A percentile compares a stretch with the other conserved stretches of the same genome.
Conservation (phyloP, 116 monocot genomes). For the Phalaenopsis hybrid region DNA sequence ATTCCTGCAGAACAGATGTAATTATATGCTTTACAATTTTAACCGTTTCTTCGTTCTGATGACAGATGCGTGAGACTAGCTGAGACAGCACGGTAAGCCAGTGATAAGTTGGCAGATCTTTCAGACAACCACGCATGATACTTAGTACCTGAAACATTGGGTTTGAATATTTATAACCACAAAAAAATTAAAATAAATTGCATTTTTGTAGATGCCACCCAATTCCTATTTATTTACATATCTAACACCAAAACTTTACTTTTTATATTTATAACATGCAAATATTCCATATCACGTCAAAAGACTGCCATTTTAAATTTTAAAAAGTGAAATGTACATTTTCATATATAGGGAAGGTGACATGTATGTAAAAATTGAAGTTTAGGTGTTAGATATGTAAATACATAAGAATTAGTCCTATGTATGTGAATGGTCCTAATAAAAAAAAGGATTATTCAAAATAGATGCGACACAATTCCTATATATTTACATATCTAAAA, state of each 20-base stretch:
- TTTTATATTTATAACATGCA: too few species aligned
- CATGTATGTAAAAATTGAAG: too few species aligned
- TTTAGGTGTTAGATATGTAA: too few species aligned
- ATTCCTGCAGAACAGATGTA: conserved; percentile 79
- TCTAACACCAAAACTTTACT: too few species aligned
- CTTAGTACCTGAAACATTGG: conserved; percentile 56
- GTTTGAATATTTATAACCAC: conserved; percentile 2
- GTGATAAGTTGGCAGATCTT: conserved; percentile 95
- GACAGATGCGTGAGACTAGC: conserved; percentile 89
- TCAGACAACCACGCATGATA: conserved; percentile 83
- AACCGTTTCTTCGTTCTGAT: conserved; percentile 85
- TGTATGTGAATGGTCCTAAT: neutral
- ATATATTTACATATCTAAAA: too few species aligned
- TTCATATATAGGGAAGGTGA: too few species aligned
- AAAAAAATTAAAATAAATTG: neutral
- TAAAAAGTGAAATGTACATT: too few species aligned
- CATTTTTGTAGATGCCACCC: too few species aligned
- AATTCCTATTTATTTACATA: too few species aligned
- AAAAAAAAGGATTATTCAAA: neutral
- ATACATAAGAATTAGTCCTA: too few species aligned
- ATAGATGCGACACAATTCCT: neutral
- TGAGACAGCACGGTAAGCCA: conserved; percentile 94
- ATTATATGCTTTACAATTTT: conserved; percentile 82
- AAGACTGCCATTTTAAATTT: too few species aligned
- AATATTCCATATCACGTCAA: too few species aligned